phyloP scores from a whole-genome alignment of 2,329 filamentous ascomycete species.

The Fusarium temperatum region DNA sequence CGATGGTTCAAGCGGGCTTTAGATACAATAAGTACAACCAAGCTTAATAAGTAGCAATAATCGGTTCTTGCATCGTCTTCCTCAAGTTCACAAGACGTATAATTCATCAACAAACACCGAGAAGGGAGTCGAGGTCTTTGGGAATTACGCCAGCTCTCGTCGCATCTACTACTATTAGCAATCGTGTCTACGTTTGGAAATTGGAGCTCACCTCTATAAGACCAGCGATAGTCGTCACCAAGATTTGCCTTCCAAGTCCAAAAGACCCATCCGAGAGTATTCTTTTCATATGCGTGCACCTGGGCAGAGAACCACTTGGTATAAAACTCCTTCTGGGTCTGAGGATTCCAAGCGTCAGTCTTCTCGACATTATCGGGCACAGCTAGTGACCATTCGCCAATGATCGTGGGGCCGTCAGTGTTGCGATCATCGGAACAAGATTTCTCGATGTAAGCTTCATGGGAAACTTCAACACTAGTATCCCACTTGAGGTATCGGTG shows the following conservation, averaged over 20 bases:
- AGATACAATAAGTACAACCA: background rate
- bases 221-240: slow-evolving; percentile 41
- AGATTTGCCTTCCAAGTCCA: slow-evolving; percentile 41
- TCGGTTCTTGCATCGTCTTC: background rate
- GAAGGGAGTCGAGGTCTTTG: slow-evolving; percentile 24
- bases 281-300: slow-evolving; percentile 35
- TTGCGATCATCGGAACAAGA: slow-evolving; percentile 60
- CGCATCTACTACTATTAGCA: slow-evolving; percentile 23
- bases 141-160: slow-evolving; percentile 36
- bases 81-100: background rate
- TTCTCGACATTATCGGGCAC: slow-evolving; percentile 59
- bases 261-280: slow-evolving; percentile 38
- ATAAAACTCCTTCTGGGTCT: slow-evolving; percentile 37
- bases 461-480: slow-evolving; percentile 41
- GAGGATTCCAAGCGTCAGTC: slow-evolving; percentile 45
- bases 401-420: slow-evolving; percentile 54
- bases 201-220: slow-evolving; percentile 33
- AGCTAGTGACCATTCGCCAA: slow-evolving; percentile 67
- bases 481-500: slow-evolving; percentile 68
- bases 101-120: slow-evolving; percentile 24
- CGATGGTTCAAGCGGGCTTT: background rate
- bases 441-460: slow-evolving; percentile 56
- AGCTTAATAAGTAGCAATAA: background rate
- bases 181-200: background rate
- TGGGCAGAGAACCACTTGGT: slow-evolving; percentile 41